Percentiles rank a stretch among this genome's conserved stretches.
phyloP scores from a whole-genome alignment of 2,329 filamentous ascomycete species.

The Venturia effusa region DNA sequence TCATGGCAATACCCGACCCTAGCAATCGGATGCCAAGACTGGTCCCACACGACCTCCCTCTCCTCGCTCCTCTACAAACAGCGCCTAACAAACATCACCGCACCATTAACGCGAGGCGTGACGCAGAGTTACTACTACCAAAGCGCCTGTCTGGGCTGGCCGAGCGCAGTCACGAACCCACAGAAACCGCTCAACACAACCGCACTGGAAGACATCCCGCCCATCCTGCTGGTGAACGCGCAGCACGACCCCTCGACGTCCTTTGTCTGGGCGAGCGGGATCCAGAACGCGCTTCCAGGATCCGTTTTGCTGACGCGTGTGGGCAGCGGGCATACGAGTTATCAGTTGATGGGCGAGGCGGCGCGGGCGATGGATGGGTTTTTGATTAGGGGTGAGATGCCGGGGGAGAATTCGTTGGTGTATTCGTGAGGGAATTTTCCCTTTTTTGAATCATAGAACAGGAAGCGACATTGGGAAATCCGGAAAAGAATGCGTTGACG shows the following conservation, averaged over 20 bases:
- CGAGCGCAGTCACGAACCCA: slow-evolving; percentile 25
- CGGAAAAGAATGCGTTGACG: slow-evolving; percentile 11
- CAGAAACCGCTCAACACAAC: slow-evolving; percentile 20
- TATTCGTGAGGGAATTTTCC: neutral
- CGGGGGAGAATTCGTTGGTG: slow-evolving; percentile 11
- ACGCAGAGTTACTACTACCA: slow-evolving; percentile 26
- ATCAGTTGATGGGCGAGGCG: slow-evolving; percentile 22
- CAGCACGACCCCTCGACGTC: slow-evolving; percentile 31
- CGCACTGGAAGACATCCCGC: slow-evolving; percentile 16
- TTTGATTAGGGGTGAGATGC: slow-evolving; percentile 25
- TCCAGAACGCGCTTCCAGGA: slow-evolving; percentile 25
- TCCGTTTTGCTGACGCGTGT: slow-evolving; percentile 29
- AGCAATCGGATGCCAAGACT: slow-evolving; percentile 31
- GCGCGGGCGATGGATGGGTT: slow-evolving; percentile 22
- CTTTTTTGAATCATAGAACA: too few relatives aligned
- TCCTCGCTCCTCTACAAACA: slow-evolving; percentile 18
- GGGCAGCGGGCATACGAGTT: slow-evolving; percentile 32
- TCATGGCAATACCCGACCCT: slow-evolving; percentile 20
- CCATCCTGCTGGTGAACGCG: slow-evolving; percentile 30
- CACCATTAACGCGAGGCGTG: slow-evolving; percentile 26
- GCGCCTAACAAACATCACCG: slow-evolving; percentile 21
- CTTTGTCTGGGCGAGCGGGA: slow-evolving; percentile 27
- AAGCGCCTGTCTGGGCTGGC: slow-evolving; percentile 32
- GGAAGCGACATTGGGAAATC: too few relatives aligned
- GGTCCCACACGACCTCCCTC: slow-evolving; percentile 18